Base-by-base conservation (phyloP, 129 eudicot species). In the Helichrysum umbraculigerum region DNA sequence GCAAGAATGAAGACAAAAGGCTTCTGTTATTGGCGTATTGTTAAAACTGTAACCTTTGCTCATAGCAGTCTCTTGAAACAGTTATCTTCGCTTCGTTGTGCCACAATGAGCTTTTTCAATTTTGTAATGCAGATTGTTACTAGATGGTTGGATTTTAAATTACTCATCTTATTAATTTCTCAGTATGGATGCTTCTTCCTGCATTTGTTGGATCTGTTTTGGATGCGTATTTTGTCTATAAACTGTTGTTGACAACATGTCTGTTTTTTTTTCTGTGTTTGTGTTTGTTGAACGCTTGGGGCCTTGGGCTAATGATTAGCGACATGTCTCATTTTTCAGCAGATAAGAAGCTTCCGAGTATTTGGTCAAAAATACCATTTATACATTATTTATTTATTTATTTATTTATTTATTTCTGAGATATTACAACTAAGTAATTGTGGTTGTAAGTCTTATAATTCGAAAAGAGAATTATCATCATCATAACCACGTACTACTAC, bases 41-140 rank as follows among this genome's bases (percentile, higher is more conserved):
- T 61, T 25, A 61, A 25, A 11, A 47, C 66, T 61, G 66, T 59
- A 41, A 14, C 9, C 41, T 39, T 21, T 7, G 22, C 65, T 59
- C 64, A 8, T 58, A 58, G 35, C 66, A 60, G 35, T 60, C 35
- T 21, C 17, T 61, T 65, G 42, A 65, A 65, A 29, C 10, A 6
- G 19, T 14, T 65, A 16, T 16, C 6, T 47, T 47, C n/a, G 54
- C 54, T 47, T 47, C n/a, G 1, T 16, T 65, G 16, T 25, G 35
- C 35, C 2, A 5, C 2, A 8, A 1, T 65, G 47, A 10, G 47
- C 70, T 65, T 30, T 7, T 29, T 65, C 70, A 65, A 29, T 65
- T 65, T 65, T 65, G 70, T 65, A 28, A 29, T 7, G 70, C 20
- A 65, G 33, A 35, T 67, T 76, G 81, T 76, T 34, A 15, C 58